Evolutionary conservation across 495 filamentous ascomycete species (phyloP), one percentile per base, ranked within the genome.

Genomic region (Ramalina peruviana): DNA sequence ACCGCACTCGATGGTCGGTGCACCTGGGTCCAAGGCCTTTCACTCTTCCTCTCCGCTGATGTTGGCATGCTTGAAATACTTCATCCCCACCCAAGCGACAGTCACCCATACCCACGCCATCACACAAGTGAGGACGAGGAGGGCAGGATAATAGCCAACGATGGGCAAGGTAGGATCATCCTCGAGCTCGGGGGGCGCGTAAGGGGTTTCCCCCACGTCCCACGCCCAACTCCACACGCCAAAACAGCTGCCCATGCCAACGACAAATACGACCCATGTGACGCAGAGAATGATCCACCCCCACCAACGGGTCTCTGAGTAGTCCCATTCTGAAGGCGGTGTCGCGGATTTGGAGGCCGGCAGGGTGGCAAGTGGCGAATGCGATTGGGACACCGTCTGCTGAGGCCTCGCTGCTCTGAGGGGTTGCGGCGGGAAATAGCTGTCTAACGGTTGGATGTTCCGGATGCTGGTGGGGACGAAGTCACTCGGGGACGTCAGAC

Each of bases 151-250:
- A 62, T 98, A 98, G 1, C 92, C 92, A 6, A 92, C 84, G 58
- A 98, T 94, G 12, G 92, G 92, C 51, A 96, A 66, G 1, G 88
- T 95, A 3, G 83, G 81, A 68, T 96, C 88, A 67, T 94, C 87
- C 62, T 94, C 86, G 39, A 94, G 71, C 63, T 94, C 89, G 6
- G 88, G 85, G 36, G 92, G 89, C 48, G 88, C 89, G 61, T 93
- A 89, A 0, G 88, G 88, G 16, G 87, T 95, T 61, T 88, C 87
- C n/a, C 88, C 89, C 6, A 96, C 90, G 69, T 96, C 92, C 92
- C 92, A 97, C 0, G 92, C 90, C 92, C 92, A 98, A 63, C 81
- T 92, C 92, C 92, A 98, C n/a, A 96, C 81, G n/a, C 82, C 92
- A 15, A 95, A 74, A 61, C 88, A 95, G 37, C 83, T 88, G 26